Evolutionary conservation across 257 asterid species (phyloP).

Genomic region (Lavandula angustifolia): DNA sequence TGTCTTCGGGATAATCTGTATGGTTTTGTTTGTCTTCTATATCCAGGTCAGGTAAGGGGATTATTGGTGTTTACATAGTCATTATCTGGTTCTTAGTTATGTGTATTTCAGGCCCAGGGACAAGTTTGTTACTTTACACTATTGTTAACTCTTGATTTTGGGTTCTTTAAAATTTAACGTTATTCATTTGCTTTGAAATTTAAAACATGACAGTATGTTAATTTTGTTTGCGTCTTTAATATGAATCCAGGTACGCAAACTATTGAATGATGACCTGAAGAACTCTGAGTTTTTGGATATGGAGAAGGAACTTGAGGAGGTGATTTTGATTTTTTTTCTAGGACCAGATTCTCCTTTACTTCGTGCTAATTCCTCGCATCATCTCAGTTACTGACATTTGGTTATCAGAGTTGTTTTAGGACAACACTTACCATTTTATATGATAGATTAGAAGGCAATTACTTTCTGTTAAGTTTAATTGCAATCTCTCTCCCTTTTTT

Average conservation of each 20-base stretch:
- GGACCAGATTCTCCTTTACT: conserved; percentile 3
- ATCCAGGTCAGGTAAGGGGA: conserved; percentile 5
- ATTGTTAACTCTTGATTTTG: conserved; percentile 9
- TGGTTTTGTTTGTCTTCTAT: conserved; percentile 21
- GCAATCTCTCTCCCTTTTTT: conserved; percentile 35
- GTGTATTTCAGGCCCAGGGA: background rate
- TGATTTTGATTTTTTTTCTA: conserved; percentile 36
- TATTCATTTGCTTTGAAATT: background rate
- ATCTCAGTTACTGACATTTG: conserved; percentile 5
- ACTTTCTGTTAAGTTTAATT: conserved; percentile 29
- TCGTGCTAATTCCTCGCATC: conserved; percentile 15
- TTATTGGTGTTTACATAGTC: background rate
- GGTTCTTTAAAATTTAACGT: background rate
- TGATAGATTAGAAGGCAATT: conserved; percentile 24
- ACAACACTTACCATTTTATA: conserved; percentile 7
- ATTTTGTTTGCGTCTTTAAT: conserved; percentile 5
- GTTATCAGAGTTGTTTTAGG: conserved; percentile 20
- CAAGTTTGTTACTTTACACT: background rate
- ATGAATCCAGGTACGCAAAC: conserved; percentile 60
- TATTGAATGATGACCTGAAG: conserved; percentile 72
- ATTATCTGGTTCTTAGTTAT: conserved; percentile 9
- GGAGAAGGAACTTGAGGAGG: conserved; percentile 98
- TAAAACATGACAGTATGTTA: background rate
- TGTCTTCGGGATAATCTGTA: background rate
- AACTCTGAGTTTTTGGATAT: conserved; percentile 88